A percentile compares a stretch with the other conserved stretches of the same genome.
Evolutionary conservation across 164 flowering plant species (phyloP).

Genomic region (Aristolochia contorta): DNA sequence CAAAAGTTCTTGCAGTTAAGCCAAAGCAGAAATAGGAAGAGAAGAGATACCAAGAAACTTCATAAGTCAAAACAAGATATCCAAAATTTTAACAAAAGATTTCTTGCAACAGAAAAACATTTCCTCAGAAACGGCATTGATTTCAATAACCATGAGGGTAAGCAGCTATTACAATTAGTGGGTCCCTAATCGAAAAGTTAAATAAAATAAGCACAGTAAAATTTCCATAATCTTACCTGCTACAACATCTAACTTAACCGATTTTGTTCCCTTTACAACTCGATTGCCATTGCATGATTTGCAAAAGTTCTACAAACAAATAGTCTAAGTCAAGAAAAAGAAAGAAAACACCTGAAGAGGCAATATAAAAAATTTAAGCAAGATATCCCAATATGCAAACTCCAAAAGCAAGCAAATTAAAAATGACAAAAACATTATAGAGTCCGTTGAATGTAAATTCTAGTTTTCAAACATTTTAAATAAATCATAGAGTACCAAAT

Average conservation of each 20-base stretch:
- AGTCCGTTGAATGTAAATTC: background rate
- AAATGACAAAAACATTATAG: background rate
- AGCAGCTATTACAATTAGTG: too few species aligned
- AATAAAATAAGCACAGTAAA: too few species aligned
- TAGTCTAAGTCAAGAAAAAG: background rate
- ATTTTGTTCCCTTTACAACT: constrained; percentile 58
- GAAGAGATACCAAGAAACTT: background rate
- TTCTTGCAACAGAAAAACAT: too few species aligned
- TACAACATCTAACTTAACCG: constrained; percentile 59
- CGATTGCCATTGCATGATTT: constrained; percentile 67
- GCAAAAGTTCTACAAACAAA: constrained; percentile 47
- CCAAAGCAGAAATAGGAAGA: background rate
- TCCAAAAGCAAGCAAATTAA: background rate
- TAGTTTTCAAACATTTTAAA: background rate
- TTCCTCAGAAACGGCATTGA: too few species aligned
- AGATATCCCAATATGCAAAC: background rate
- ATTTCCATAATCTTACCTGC: constrained; percentile 38
- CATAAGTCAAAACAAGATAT: background rate
- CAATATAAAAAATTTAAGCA: background rate
- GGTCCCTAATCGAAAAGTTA: too few species aligned
- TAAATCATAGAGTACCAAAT: too few species aligned
- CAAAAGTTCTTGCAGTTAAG: too few species aligned
- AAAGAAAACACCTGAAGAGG: background rate
- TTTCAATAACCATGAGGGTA: too few species aligned
- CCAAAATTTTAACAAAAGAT: too few species aligned